Percentiles rank a stretch among this genome's conserved stretches.
These are phyloP conservation scores for Elaeagnus macrophylla DNA, from an alignment of 306 rosid genomes.

Conservation along the genomic window DNA sequence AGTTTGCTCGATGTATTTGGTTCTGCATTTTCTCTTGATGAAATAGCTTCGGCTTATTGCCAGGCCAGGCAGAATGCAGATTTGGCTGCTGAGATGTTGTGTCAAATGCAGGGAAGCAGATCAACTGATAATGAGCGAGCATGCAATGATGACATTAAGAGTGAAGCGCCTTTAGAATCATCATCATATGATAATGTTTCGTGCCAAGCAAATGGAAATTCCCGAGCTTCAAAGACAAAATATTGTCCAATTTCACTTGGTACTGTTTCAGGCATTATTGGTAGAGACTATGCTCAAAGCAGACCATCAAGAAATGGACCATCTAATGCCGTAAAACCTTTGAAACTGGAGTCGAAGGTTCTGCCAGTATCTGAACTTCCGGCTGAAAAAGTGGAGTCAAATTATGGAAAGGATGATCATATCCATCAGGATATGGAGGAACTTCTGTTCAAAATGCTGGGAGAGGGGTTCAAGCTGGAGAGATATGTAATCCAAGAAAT, in stretches of 20 bases:
- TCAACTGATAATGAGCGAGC: too few relatives aligned
- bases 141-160: background rate
- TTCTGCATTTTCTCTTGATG: slow-evolving; percentile 41
- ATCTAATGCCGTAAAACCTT: slow-evolving; percentile 26
- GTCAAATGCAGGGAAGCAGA: slow-evolving; percentile 32
- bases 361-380: slow-evolving; percentile 40
- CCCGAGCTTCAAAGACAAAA: slow-evolving; percentile 26
- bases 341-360: slow-evolving; percentile 38
- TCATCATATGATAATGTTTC: slow-evolving; percentile 24
- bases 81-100: slow-evolving; percentile 52
- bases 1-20: slow-evolving; percentile 67
- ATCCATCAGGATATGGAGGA: slow-evolving; percentile 67
- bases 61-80: slow-evolving; percentile 51
- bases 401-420: slow-evolving; percentile 15
- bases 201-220: slow-evolving; percentile 22
- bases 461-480: slow-evolving; percentile 62
- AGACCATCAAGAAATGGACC: slow-evolving; percentile 29
- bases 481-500: slow-evolving; percentile 54
- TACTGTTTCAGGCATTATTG: slow-evolving; percentile 50
- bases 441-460: slow-evolving; percentile 69
- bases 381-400: slow-evolving; percentile 27
- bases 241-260: slow-evolving; percentile 49
- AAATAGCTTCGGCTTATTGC: slow-evolving; percentile 74
- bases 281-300: slow-evolving; percentile 39
- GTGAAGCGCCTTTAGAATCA: slow-evolving; percentile 24